Base-by-base conservation (phyloP, 208 protist species). In the Leishmania mexicana region DNA sequence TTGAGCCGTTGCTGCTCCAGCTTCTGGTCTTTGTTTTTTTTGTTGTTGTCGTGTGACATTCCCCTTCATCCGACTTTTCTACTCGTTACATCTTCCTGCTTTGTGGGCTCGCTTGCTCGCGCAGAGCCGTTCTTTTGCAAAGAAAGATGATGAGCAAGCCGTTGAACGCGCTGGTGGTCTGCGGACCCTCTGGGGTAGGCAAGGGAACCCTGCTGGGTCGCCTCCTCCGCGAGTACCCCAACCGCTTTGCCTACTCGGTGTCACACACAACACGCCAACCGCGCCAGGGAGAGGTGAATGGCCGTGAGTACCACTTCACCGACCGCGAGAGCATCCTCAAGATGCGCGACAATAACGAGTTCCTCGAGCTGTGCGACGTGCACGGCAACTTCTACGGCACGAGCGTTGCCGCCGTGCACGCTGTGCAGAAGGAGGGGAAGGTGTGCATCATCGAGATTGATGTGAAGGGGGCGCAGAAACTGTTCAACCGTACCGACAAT, bases 311-410 rank as follows among this genome's bases (percentile, higher is more conserved):
- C 88, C 88, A 98, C 88, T 99, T 99, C 85, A 75, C 84, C 24
- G 84, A 86, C 47, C 83, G 88, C 19, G 88, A 93, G n/a, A 84
- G 74, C 35, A 92, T 99, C 38, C 42, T 95, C 17, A 75, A 88
- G 74, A 88, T 98, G 89, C 85, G 88, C 31, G 88, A 88, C 73
- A 78, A 90, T 58, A 92, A 92, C 60, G 88, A 93, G 76, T 99
- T 99, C 81, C 76, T 99, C 51, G 97, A 99, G 87, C 60, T 93
- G 31, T 98, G 96, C 83, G 83, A 96, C 40, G 97, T 99, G 45
- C 97, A 99, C 89, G 96, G 96, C 62, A 99, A 99, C 87, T 87
- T 97, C 68, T 99, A 99, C 89, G 98, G 98, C 74, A 99, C 98
- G n/a, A 92, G 86, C 62, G 85, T 93, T 40, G 86, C 80, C 11